A percentile compares a stretch with the other conserved stretches of the same genome.
Evolutionary conservation across 257 asterid species (phyloP).

Genomic region (Solanum pennellii): DNA sequence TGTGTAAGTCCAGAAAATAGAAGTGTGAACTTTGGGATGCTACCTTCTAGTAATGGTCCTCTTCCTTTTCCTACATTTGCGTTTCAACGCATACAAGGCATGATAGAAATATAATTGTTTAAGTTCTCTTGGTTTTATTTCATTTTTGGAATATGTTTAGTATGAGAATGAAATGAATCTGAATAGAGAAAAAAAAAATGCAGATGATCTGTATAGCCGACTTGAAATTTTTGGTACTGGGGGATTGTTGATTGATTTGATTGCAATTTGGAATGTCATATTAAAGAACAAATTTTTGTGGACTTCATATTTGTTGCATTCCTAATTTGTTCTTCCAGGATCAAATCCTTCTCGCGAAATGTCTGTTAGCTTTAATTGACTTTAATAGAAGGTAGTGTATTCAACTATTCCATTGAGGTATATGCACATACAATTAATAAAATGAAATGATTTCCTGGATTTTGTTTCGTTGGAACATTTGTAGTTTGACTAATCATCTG

Average conservation of each 20-base stretch:
- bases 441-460: neutral
- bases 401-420: neutral
- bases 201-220: neutral
- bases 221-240: neutral
- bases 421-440: neutral
- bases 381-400: neutral
- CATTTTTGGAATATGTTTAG: neutral
- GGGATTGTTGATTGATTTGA: neutral
- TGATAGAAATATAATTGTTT: neutral
- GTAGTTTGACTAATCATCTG: neutral
- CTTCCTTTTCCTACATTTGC: neutral
- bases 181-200: neutral
- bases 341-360: neutral
- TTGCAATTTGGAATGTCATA: neutral
- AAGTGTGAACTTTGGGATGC: neutral
- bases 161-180: neutral
- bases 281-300: neutral
- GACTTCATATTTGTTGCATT: neutral
- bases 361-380: neutral
- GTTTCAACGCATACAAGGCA: neutral
- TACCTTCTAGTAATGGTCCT: neutral
- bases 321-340: neutral
- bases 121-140: neutral
- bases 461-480: neutral
- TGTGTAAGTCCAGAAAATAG: neutral